phyloP scores from a whole-genome alignment of 2,329 filamentous ascomycete genomes.

The Arthrinium phaeospermum region DNA sequence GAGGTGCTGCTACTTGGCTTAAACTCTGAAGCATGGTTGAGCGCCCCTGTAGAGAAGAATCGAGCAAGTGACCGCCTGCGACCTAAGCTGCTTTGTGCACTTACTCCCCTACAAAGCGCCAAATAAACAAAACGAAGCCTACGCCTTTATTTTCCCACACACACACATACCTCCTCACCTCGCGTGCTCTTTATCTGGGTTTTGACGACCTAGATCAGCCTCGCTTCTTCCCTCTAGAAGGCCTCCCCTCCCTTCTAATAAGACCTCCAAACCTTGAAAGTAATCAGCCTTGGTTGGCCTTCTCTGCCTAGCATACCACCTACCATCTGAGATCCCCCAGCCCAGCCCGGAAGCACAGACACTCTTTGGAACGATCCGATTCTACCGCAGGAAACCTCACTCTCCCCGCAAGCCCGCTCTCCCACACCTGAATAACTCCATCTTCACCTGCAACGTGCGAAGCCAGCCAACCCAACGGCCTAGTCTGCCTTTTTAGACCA shows the following conservation, averaged over 20 bases:
- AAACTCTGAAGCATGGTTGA: slow-evolving; percentile 11
- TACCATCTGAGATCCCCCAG: background rate
- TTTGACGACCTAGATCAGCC: background rate
- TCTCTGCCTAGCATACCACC: background rate
- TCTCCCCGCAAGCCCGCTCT: slow-evolving; percentile 10
- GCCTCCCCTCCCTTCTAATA: background rate
- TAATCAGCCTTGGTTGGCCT: slow-evolving; percentile 6
- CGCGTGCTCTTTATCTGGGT: background rate
- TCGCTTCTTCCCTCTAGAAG: slow-evolving; percentile 8
- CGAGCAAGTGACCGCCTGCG: slow-evolving; percentile 7
- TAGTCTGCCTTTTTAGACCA: slow-evolving; percentile 1
- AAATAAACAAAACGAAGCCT: background rate
- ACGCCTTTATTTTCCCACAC: slow-evolving; percentile 13
- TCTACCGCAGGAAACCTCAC: slow-evolving; percentile 8
- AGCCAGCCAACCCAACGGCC: slow-evolving; percentile 15
- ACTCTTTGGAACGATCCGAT: background rate
- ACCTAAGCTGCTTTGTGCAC: slow-evolving; percentile 12
- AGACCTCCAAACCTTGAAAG: background rate
- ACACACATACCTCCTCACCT: background rate
- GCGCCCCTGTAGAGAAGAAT: background rate
- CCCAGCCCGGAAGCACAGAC: slow-evolving; percentile 7
- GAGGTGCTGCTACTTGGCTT: slow-evolving; percentile 10
- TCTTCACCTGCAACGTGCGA: slow-evolving; percentile 9
- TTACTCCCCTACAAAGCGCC: background rate
- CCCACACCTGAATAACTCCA: slow-evolving; percentile 5